These are phyloP conservation scores for Talaromyces albobiverticillius DNA, from an alignment of 2,329 filamentous ascomycete genomes.

Conservation along the genomic window DNA sequence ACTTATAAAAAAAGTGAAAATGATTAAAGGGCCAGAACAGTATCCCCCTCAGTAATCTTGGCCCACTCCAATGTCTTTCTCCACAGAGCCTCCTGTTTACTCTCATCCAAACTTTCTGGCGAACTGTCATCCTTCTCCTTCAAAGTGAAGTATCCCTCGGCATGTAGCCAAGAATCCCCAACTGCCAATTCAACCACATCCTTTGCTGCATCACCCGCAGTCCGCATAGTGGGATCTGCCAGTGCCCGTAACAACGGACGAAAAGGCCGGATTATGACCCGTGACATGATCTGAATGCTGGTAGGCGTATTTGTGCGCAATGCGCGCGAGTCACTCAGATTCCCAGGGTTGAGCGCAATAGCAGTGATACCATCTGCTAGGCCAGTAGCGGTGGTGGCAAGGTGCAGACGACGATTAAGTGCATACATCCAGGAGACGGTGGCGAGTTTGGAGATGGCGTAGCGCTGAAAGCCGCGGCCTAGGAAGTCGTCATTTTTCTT, in stretches of 20 bases:
- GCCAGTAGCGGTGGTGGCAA: constrained; percentile 4
- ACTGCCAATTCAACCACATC: constrained; percentile 29
- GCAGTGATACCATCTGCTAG: constrained; percentile 22
- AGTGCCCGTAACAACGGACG: constrained; percentile 24
- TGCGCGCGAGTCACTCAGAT: constrained; percentile 36
- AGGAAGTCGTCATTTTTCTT: constrained; percentile 26
- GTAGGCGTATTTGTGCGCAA: constrained; percentile 33
- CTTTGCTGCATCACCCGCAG: constrained; percentile 26
- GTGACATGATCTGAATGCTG: constrained; percentile 24
- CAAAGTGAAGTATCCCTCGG: constrained; percentile 35
- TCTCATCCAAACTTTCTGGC: constrained; percentile 28
- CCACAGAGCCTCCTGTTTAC: constrained; percentile 33
- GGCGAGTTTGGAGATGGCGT: constrained; percentile 44
- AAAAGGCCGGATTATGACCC: constrained; percentile 25
- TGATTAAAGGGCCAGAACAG: no score
- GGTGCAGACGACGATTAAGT: constrained; percentile 29
- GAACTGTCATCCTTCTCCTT: constrained; percentile 29
- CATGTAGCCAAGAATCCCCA: constrained; percentile 24
- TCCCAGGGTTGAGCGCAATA: constrained; percentile 35
- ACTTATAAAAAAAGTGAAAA: no score
- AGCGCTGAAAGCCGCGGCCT: constrained; percentile 44
- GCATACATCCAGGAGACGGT: constrained; percentile 41
- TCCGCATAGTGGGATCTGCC: constrained; percentile 30
- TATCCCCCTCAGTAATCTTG: constrained; percentile 19
- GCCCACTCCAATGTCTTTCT: constrained; percentile 33